Evolutionary conservation across 2,329 filamentous ascomycete species (phyloP), one percentile per base, ranked within the genome.

Genomic region (Magnaporthiopsis incrustans): DNA sequence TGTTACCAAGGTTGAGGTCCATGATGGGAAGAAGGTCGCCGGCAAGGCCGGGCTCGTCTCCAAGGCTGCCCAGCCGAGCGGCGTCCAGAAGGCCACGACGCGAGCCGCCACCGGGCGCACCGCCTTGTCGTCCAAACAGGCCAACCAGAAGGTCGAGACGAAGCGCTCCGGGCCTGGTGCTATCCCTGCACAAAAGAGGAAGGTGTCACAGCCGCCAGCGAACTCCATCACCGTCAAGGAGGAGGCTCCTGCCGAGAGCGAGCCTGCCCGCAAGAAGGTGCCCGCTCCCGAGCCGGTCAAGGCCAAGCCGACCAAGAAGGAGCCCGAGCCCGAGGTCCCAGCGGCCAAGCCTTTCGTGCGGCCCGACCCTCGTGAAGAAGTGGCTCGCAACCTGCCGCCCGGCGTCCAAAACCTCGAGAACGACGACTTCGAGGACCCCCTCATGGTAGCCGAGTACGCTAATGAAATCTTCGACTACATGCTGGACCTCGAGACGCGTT

Each of bases 371-470:
- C 60, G 60, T 5, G 44, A 53, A 18, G 61, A 63, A 33, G 56
- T 59, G 1, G 32, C 22, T 18, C 26, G 32, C 58, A 32, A n/a
- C 58, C 58, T 32, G 3, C 61, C 70, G 4, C 62, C 67, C 3
- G 76, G 74, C 33, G 82, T 85, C 64, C 81, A 85, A 70, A 82
- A 95, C 70, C 82, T 97, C 35, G 95, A 98, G 73, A 82, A 81
- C 61, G 95, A 98, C 75, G 95, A 99, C 71, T 75, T 90, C 62
- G 92, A 96, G 69, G 95, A 99, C 73, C 96, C 96, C 32, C 83
- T 97, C 71, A 98, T 99, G 95, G 95, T 96, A 68, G 92, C 95
- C 62, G 95, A 98, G 76, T 99, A 99, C 72, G 93, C 96, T 61
- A 89, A 89, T 66, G 95, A 99, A 74, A 98, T 99, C 73, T 98